A percentile compares a stretch with the other conserved stretches of the same genome.
phyloP scores from a whole-genome alignment of 2,329 filamentous ascomycete species.

The Verticillium tricorpus region DNA sequence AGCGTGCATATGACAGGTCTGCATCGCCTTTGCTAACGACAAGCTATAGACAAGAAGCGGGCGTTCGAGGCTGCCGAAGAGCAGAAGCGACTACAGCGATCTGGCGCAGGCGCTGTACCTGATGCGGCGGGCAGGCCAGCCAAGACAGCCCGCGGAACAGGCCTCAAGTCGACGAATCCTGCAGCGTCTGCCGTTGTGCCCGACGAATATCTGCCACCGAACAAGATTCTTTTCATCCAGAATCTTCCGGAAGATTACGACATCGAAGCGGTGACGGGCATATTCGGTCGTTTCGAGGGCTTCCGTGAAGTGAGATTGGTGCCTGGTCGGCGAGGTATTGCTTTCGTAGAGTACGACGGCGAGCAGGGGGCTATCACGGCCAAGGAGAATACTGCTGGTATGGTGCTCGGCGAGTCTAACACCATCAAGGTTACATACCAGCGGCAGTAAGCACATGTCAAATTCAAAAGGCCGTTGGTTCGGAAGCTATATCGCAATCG shows the following conservation, averaged over 20 bases:
- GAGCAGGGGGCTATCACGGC: conserved; percentile 87
- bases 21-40: not conserved
- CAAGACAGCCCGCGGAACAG: conserved; percentile 66
- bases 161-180: conserved; percentile 71
- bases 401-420: conserved; percentile 66
- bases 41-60: conserved; percentile 63
- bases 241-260: conserved; percentile 86
- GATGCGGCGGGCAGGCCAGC: conserved; percentile 51
- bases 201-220: conserved; percentile 97
- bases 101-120: conserved; percentile 37
- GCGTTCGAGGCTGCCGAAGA: conserved; percentile 75
- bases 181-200: conserved; percentile 70
- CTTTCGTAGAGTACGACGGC: conserved; percentile 93
- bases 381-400: conserved; percentile 88
- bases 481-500: not conserved
- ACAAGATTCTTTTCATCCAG: conserved; percentile 94
- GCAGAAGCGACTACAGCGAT: conserved; percentile 70
- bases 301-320: conserved; percentile 92
- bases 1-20: conserved; percentile 11
- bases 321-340: conserved; percentile 80
- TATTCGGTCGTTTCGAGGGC: conserved; percentile 88
- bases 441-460: conserved; percentile 56
- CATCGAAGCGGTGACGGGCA: conserved; percentile 69
- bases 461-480: not conserved
- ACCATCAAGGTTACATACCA: conserved; percentile 95